Conservation (phyloP, 768 basidiomycete species). For the Leccinellum albellum region DNA sequence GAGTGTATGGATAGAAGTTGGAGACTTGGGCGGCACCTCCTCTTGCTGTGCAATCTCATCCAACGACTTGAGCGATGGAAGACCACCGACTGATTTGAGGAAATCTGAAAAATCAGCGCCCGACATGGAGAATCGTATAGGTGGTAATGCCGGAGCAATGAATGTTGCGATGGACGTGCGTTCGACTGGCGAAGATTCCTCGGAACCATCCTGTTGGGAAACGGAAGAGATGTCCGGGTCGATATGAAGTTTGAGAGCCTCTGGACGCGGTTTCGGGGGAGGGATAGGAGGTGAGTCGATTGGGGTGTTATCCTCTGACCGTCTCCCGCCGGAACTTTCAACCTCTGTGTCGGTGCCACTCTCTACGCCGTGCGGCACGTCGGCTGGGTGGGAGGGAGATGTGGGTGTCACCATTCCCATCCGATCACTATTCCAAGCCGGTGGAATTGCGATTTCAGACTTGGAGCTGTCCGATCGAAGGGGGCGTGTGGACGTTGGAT, state of each 20-base stretch:
- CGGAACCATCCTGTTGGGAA: conserved; percentile 38
- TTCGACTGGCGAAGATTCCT: conserved; percentile 64
- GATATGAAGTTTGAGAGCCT: conserved; percentile 26
- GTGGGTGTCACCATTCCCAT: conserved; percentile 34
- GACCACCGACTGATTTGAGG: conserved; percentile 54
- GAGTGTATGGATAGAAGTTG: conserved; percentile 18
- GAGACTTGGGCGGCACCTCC: conserved; percentile 24
- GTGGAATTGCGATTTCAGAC: conserved; percentile 20
- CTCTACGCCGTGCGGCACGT: conserved; percentile 71
- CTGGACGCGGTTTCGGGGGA: conserved; percentile 41
- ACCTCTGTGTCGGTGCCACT: conserved; percentile 71
- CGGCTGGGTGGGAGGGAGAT: conserved; percentile 60
- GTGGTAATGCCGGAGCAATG: conserved; percentile 84
- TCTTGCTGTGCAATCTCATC: conserved; percentile 44
- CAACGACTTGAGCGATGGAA: conserved; percentile 44
- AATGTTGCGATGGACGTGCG: conserved; percentile 69
- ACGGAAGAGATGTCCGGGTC: conserved; percentile 14
- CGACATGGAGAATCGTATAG: conserved; percentile 87
- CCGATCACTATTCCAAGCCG: conserved; percentile 21
- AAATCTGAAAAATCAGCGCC: conserved; percentile 78
- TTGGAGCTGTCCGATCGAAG: conserved; percentile 17
- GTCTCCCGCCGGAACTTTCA: conserved; percentile 43
- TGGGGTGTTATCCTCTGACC: conserved; percentile 24
- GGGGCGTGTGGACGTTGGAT: conserved; percentile 2
- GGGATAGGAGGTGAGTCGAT: conserved; percentile 37